Evolutionary conservation across 1,284 basidiomycete species (phyloP).

Genomic region (Ceratorhiza oryzae-sativae): DNA sequence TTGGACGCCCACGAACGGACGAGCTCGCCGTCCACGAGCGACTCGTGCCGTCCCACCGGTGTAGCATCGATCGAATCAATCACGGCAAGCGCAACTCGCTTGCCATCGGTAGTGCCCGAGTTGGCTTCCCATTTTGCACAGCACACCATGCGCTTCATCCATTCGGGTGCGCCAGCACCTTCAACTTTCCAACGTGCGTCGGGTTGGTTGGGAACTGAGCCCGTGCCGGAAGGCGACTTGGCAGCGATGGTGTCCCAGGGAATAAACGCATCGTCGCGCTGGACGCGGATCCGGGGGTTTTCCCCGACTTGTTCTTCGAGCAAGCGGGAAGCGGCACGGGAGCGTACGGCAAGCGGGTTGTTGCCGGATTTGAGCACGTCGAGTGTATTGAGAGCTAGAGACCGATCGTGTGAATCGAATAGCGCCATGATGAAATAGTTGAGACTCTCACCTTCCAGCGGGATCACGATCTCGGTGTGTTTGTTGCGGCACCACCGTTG

Average conservation of each 20-base stretch:
- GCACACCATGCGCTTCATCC: conserved; percentile 80
- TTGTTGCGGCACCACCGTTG: conserved; percentile 82
- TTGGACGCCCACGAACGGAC: conserved; percentile 70
- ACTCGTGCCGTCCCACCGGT: conserved; percentile 53
- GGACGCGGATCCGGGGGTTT: conserved; percentile 77
- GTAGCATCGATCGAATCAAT: conserved; percentile 52
- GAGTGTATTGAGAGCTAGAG: conserved; percentile 84
- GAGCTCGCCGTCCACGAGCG: conserved; percentile 69
- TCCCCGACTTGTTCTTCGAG: conserved; percentile 82
- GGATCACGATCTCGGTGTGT: conserved; percentile 77
- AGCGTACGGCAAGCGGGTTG: conserved; percentile 76
- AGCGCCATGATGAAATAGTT: neutral
- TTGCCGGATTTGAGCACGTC: conserved; percentile 93
- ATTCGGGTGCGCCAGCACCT: conserved; percentile 66
- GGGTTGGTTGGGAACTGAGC: conserved; percentile 36
- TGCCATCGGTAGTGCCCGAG: conserved; percentile 22
- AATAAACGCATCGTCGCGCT: conserved; percentile 78
- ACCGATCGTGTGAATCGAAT: conserved; percentile 32
- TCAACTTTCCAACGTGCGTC: conserved; percentile 37
- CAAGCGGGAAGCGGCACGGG: conserved; percentile 80
- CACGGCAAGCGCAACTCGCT: conserved; percentile 64
- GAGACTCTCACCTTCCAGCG: conserved; percentile 75
- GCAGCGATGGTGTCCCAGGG: conserved; percentile 66
- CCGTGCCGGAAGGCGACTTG: conserved; percentile 29
- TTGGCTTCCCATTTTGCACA: conserved; percentile 76